These are phyloP conservation scores for Ceratocystis papillata DNA, from an alignment of 2,329 filamentous ascomycete species.

Conservation along the genomic window DNA sequence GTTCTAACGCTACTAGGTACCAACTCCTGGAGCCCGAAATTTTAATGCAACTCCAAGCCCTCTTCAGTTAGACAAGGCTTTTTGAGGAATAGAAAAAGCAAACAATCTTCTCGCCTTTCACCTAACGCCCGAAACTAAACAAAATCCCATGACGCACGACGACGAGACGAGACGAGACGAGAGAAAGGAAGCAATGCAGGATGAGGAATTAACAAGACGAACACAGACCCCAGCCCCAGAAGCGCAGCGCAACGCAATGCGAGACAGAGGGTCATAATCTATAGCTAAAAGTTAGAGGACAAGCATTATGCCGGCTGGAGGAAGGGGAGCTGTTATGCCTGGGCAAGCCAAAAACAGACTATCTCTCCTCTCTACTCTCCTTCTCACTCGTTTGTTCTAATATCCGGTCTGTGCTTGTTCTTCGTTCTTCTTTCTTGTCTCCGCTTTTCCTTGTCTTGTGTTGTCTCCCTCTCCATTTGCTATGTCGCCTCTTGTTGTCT, in stretches of 20 bases:
- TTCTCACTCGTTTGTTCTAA: neutral
- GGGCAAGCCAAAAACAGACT: neutral
- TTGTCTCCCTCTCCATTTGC: neutral
- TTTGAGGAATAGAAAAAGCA: neutral
- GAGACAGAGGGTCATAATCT: too few species aligned
- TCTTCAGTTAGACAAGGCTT: neutral
- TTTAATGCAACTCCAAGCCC: neutral
- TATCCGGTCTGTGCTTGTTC: constrained; percentile 7
- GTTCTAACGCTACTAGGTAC: neutral
- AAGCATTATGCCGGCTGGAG: neutral
- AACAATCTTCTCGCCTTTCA: neutral
- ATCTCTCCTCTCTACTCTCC: neutral
- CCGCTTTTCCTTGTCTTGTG: neutral
- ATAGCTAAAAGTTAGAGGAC: neutral
- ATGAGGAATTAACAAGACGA: neutral
- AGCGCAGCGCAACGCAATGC: too few species aligned
- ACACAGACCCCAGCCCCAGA: too few species aligned
- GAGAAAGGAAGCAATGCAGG: neutral
- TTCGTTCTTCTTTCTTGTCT: neutral
- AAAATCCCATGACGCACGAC: constrained; percentile 1
- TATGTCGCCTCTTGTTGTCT: neutral
- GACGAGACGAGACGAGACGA: constrained; percentile 3
- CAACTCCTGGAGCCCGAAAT: neutral
- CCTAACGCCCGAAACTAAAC: neutral
- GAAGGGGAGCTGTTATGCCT: neutral